Conservation (phyloP, 306 rosid species). For the Fragaria vesca region DNA sequence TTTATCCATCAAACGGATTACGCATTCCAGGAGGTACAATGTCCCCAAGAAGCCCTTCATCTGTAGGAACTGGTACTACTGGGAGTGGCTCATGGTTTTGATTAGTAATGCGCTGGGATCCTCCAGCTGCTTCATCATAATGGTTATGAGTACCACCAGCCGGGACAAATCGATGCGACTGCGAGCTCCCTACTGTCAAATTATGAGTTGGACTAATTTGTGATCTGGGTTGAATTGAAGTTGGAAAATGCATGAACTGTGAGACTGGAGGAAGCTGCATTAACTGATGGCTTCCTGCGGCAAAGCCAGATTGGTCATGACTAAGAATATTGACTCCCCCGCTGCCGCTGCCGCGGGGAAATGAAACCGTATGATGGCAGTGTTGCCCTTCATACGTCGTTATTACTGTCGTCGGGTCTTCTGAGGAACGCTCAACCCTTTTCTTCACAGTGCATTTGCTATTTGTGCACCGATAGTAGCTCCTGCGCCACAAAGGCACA, state of each 20-base stretch:
- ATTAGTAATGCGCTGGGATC: slow-evolving; percentile 16
- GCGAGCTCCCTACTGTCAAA: slow-evolving; percentile 1
- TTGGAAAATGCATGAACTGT: slow-evolving; percentile 52
- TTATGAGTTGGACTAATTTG: slow-evolving; percentile 7
- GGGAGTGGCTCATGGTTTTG: background rate
- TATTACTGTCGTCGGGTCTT: slow-evolving; percentile 74
- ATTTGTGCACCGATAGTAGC: slow-evolving; percentile 98
- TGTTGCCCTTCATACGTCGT: slow-evolving; percentile 98
- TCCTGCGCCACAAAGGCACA: slow-evolving; percentile 39
- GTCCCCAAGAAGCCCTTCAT: slow-evolving; percentile 86
- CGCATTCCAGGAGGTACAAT: slow-evolving; percentile 87
- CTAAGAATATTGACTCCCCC: slow-evolving; percentile 40
- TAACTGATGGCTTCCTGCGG: slow-evolving; percentile 1
- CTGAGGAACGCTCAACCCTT: slow-evolving; percentile 89
- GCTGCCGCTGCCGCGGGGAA: slow-evolving; percentile 42
- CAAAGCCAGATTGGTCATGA: slow-evolving; percentile 38
- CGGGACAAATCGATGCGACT: slow-evolving; percentile 14
- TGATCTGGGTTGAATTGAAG: slow-evolving; percentile 37
- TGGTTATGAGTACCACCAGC: background rate
- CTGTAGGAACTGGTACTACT: slow-evolving; percentile 20
- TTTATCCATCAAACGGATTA: slow-evolving; percentile 26
- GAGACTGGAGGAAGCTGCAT: slow-evolving; percentile 34
- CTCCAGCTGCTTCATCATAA: slow-evolving; percentile 16
- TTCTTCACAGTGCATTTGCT: slow-evolving; percentile 97
- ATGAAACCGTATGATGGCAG: slow-evolving; percentile 81